Evolutionary conservation across 805 yeast genomes (phyloP).

Genomic region (Cyberlindnera sargentensis): DNA sequence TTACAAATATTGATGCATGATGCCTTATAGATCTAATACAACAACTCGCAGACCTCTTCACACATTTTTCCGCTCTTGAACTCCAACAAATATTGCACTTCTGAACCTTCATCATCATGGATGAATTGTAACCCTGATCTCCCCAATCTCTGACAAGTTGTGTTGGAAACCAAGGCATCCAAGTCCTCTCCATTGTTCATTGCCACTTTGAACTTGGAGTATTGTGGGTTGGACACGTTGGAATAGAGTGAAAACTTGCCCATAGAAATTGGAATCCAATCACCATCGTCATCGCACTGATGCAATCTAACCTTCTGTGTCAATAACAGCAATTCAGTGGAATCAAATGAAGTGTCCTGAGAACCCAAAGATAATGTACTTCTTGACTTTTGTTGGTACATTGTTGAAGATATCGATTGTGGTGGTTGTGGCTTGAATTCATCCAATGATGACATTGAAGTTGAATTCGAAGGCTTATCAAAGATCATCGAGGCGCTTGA

Average conservation of each 20-base stretch:
- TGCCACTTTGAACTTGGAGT: constrained; percentile 13
- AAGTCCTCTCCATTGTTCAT: constrained; percentile 3
- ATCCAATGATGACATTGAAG: constrained; percentile 18
- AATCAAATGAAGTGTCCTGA: neutral
- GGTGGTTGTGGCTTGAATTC: constrained; percentile 2
- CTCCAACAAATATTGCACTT: constrained; percentile 17
- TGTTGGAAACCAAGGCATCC: constrained; percentile 12
- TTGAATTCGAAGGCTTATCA: constrained; percentile 20
- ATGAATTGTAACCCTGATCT: constrained; percentile 18
- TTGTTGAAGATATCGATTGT: neutral
- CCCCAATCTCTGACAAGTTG: constrained; percentile 16
- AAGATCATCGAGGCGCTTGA: constrained; percentile 12
- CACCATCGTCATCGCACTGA: constrained; percentile 16
- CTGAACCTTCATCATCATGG: constrained; percentile 16
- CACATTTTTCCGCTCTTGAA: constrained; percentile 18
- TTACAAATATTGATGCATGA: neutral
- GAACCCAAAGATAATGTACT: constrained; percentile 1
- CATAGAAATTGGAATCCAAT: constrained; percentile 22
- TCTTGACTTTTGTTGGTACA: neutral
- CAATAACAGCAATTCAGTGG: constrained; percentile 7
- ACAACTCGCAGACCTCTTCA: constrained; percentile 15
- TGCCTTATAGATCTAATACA: constrained; percentile 1
- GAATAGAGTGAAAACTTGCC: constrained; percentile 17
- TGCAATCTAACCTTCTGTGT: constrained; percentile 20
- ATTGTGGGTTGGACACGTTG: constrained; percentile 15